Base-by-base conservation (phyloP, 495 filamentous ascomycete genomes). In the Penicillium taxi region DNA sequence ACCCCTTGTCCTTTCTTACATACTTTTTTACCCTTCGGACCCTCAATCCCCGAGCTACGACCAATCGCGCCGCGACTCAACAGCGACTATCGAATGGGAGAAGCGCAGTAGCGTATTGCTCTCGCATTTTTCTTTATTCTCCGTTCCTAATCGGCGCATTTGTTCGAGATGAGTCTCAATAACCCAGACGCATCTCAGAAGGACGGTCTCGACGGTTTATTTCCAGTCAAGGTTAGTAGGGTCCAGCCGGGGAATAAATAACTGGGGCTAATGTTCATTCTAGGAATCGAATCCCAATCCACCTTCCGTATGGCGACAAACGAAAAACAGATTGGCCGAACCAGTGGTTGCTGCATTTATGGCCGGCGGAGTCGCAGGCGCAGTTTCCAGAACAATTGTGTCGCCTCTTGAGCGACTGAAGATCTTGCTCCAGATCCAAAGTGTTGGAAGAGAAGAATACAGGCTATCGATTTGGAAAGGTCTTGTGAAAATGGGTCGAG, bases 371-470 rank as follows among this genome's bases (percentile, higher is more conserved):
- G 80, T 95, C 9, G 91, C 91, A 3, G 91, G 91, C 42, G 91
- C 91, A n/a, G 89, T 98, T 14, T 96, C 89, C 25, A 75, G 91
- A 48, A 96, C 91, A 2, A 90, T 96, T 25, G 91, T 98, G 1
- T 95, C 89, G 21, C 91, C 91, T 9, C 75, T 98, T 23, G 91
- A 98, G 60, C 78, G 91, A 30, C 68, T 98, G 29, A 98, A 98
- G 60, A 98, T 98, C 44, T 68, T 98, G n/a, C 83, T 94, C 49
- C 91, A 98, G 56, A 75, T 98, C 16, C 91, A 98, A 69, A 91
- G 82, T 47, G 81, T 73, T 31, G 89, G 87, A n/a, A 76, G 84
- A 47, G 79, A 82, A 37, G 90, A 93, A 51, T 98, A 98, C 62
- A 88, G 86, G 55, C 61, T 94, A 46, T 88, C 86, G 16, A 85